Base-by-base conservation (phyloP, 2,329 filamentous ascomycete species). In the Monosporascus sp. region DNA sequence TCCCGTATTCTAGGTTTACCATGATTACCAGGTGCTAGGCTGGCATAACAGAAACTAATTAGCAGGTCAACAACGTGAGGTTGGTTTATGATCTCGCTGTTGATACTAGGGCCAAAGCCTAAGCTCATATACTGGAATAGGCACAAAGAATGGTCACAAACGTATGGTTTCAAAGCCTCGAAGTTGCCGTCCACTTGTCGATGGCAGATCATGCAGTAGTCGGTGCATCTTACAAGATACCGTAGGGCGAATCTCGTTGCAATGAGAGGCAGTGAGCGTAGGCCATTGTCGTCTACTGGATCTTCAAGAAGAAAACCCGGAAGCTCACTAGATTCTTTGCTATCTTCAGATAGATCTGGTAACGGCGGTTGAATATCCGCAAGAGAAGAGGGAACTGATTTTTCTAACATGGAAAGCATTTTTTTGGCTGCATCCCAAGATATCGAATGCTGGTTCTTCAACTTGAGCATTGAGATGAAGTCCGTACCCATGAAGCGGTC, bases 151-250 rank as follows among this genome's bases (percentile, higher is more conserved):
- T 82, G 79, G 22, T 82, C 81, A 70, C 92, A 97, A 45, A 96
- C 90, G 55, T 88, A 90, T 2, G 88, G 88, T 60, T 89, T 90
- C 54, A 91, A 74, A 2, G 86, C 82, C 61, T 86, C 82, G 38
- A 93, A 84, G 0, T 82, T 79, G 2, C 77, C 77, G 1, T 80
- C 69, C 37, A 89, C 78, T 59, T 79, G 85, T 59, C 81, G 80
- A 68, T 95, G 89, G 63, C 92, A 97, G 24, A 92, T 84, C 51
- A 96, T 79, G 68, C 92, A 97, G 68, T 93, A 96, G 51, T 94
- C 85, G 0, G 89, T 90, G 66, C 90, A 96, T 54, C 83, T 85
- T 7, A 88, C 80, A 54, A 96, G 83, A 62, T 91, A 88, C 1
- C 86, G 84, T 25, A 96, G 74, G 0, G 84, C 78, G 60, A 92